Base-by-base conservation (phyloP, 2,329 filamentous ascomycete genomes). In the Diaporthe longicolla region DNA sequence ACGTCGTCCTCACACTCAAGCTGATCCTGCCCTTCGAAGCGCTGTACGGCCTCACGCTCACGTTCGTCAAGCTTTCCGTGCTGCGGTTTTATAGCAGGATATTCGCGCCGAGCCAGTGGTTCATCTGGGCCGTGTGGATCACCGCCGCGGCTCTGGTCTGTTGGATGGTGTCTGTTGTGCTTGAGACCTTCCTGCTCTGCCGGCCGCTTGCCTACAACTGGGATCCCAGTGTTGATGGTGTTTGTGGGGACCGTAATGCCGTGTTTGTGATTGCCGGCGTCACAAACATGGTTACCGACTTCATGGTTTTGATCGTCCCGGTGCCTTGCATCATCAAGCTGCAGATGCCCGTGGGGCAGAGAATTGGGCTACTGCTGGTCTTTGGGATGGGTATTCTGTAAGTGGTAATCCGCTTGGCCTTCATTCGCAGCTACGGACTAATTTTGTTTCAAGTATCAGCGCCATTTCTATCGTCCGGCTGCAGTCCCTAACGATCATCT, bases 1-100 rank as follows among this genome's bases (percentile, higher is more conserved):
- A 71, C 6, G 55, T 26, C 29, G 55, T 63, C 19, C 17, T 71
- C n/a, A 71, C 69, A 15, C 40, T 71, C 3, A 61, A 63, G 61
- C 71, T 73, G 37, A 73, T 73, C 54, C 8, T 73, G 13, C 71
- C 71, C 1, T 68, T 73, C 40, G 71, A 73, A 29, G 71, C 52
- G 2, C 61, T 73, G 2, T 73, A 73, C 50, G 71, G 71, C 9
- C 8, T 73, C 52, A 73, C 71, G 4, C 61, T 73, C 37, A 73
- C 68, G 71, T 21, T 73, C 11, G 52, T 68, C 37, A 73, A 73
- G 35, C 58, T 69, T 5, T 57, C 61, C 11, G 57, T 72, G 1
- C 59, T 72, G 45, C 59, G 50, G 19, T 73, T 73, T 37, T 69
- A 68, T 54, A 50, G 17, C n/a, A 54, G 61, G 50, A 43, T 73